Base-by-base conservation (phyloP, 2,329 filamentous ascomycete species). In the Magnaporthales sp. region DNA sequence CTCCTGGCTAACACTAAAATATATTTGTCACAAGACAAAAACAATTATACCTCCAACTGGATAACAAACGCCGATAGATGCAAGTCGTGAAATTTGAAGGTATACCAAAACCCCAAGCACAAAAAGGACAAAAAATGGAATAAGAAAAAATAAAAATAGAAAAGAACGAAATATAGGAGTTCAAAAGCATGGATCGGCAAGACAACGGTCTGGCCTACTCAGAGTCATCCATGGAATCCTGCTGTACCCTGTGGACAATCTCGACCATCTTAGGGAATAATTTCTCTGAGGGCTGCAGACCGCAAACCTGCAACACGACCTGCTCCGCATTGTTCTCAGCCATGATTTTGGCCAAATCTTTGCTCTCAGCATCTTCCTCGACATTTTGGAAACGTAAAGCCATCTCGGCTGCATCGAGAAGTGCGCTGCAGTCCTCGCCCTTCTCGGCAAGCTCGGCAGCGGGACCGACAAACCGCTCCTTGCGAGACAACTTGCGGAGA, bases 381-480 rank as follows among this genome's bases (percentile, higher is more conserved):
- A 97, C 91, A 73, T 97, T 92, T 81, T 97, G 93, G 89, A 98
- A 99, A 70, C 91, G 91, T 77, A 99, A 89, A 7, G 92, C 89
- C 88, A 94, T 92, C 83, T 98, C 94, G 62, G 95, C 87, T 24
- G 92, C 91, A 67, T 89, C 90, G 66, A 98, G 82, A 31, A 99
- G 84, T 66, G 86, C 88, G 67, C 88, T 84, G 76, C 89, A 90
- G 72, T 86, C 85, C 79, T 92, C 83, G 68, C 87, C 92, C 68
- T 85, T 83, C 83, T 97, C 92, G 62, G 93, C 93, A 22, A 99
- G 86, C 80, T 96, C 91, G 10, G 91, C 87, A 62, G 95, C 94
- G 5, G 95, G 95, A 62, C 91, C 93, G 72, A 99, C 89, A 82
- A 99, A 97, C 61, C 95, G 93, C 82, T 99, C 95, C 81, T 96